Evolutionary conservation across 768 basidiomycete genomes (phyloP).

Genomic region (Pluteus cervinus): DNA sequence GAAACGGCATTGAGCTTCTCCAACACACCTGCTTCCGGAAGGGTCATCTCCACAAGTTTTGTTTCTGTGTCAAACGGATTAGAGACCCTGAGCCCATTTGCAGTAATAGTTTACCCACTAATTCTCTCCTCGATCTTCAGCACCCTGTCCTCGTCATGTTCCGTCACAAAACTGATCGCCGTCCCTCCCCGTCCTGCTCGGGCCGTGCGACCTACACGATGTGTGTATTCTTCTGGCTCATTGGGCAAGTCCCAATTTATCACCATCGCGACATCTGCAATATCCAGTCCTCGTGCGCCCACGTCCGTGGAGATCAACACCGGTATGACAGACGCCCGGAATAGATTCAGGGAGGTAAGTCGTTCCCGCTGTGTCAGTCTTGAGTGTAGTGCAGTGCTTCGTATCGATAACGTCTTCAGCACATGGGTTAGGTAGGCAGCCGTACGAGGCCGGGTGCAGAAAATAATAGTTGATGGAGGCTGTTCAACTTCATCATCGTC

Average conservation of each 20-base stretch:
- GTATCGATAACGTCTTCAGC: conserved; percentile 72
- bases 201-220: conserved; percentile 91
- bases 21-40: conserved; percentile 79
- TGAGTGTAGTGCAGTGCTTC: conserved; percentile 88
- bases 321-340: conserved; percentile 81
- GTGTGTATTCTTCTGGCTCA: conserved; percentile 90
- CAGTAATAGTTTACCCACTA: conserved; percentile 41
- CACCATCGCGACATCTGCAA: conserved; percentile 93
- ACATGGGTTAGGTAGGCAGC: conserved; percentile 84
- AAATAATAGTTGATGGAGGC: conserved; percentile 96
- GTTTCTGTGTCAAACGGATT: conserved; percentile 43
- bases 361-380: conserved; percentile 90
- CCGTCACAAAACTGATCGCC: conserved; percentile 92
- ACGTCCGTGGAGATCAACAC: conserved; percentile 95
- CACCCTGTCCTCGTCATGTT: conserved; percentile 83
- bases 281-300: conserved; percentile 91
- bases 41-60: conserved; percentile 62
- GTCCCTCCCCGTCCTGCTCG: conserved; percentile 86
- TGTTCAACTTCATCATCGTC: conserved; percentile 53
- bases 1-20: conserved; percentile 86
- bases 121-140: conserved; percentile 81
- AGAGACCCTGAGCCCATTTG: not conserved
- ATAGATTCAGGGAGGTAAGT: conserved; percentile 75
- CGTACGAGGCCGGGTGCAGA: conserved; percentile 79
- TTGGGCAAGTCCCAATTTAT: conserved; percentile 96